Conservation (phyloP, 495 filamentous ascomycete genomes). For the Acidiella bohemica region DNA sequence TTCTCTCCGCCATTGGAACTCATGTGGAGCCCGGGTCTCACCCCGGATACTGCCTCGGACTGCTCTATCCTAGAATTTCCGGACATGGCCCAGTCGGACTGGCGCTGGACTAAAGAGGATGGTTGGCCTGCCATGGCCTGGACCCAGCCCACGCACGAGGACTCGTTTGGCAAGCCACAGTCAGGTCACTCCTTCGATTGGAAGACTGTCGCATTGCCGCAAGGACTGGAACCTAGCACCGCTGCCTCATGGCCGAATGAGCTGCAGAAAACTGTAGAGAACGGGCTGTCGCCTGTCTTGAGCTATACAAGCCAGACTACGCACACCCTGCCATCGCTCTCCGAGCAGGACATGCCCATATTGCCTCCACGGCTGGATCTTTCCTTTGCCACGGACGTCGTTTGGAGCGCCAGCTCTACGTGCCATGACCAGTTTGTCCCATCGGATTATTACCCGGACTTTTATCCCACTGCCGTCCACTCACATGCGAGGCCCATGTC, state of each 20-base stretch:
- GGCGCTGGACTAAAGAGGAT: no score
- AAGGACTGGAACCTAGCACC: neutral
- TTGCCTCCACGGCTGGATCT: conserved; percentile 6
- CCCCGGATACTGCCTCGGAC: no score
- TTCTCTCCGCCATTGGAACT: no score
- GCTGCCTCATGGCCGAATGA: conserved; percentile 6
- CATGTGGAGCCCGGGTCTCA: no score
- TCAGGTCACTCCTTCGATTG: no score
- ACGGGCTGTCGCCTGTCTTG: conserved; percentile 15
- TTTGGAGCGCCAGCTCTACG: neutral
- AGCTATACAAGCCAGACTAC: conserved; percentile 19
- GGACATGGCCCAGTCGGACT: no score
- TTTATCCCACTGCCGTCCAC: neutral
- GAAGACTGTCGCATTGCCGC: neutral
- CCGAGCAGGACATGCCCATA: conserved; percentile 11
- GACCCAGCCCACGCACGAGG: no score
- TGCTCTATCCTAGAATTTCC: no score
- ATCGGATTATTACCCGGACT: no score
- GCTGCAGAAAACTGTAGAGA: conserved; percentile 7
- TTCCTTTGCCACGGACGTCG: conserved; percentile 2
- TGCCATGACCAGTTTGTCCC: neutral
- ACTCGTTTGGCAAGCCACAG: no score
- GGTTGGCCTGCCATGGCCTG: no score
- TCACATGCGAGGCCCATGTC: neutral
- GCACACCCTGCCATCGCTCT: conserved; percentile 13